Evolutionary conservation across 495 filamentous ascomycete genomes (phyloP).

Genomic region (Penicillium salamii): DNA sequence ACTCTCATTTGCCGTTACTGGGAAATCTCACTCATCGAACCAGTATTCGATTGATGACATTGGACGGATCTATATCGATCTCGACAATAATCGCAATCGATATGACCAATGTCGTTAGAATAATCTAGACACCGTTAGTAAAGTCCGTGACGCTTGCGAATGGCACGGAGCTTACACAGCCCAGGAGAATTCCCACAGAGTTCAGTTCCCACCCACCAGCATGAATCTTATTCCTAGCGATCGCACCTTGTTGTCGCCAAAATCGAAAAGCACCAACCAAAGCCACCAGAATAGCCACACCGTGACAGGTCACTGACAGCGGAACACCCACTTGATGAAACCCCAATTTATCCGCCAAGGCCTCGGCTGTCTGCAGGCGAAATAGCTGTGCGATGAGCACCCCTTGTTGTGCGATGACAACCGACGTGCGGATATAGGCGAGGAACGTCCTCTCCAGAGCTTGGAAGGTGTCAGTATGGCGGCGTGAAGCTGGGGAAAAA

Average conservation of each 20-base stretch:
- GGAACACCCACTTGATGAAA: slow-evolving; percentile 66
- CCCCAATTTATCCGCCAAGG: slow-evolving; percentile 37
- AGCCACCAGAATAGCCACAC: slow-evolving; percentile 55
- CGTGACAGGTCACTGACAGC: slow-evolving; percentile 56
- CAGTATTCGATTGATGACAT: slow-evolving; percentile 9
- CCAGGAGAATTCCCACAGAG: slow-evolving; percentile 46
- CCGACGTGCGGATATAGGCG: slow-evolving; percentile 70
- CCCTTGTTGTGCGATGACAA: slow-evolving; percentile 64
- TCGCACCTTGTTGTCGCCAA: slow-evolving; percentile 68
- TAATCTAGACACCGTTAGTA: slow-evolving; percentile 17
- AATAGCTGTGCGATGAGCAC: slow-evolving; percentile 68
- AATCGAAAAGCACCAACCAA: slow-evolving; percentile 61
- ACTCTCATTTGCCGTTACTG: too few relatives aligned
- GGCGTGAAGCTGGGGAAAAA: too few relatives aligned
- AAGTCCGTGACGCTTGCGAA: not conserved
- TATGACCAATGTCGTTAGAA: slow-evolving; percentile 24
- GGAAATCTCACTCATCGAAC: not conserved
- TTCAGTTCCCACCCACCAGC: slow-evolving; percentile 67
- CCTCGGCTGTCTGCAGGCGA: slow-evolving; percentile 55
- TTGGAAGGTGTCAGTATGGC: not conserved
- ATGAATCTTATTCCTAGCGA: slow-evolving; percentile 61
- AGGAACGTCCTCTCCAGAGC: slow-evolving; percentile 80
- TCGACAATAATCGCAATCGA: slow-evolving; percentile 30
- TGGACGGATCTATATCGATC: slow-evolving; percentile 7
- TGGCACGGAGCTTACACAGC: slow-evolving; percentile 41